Evolutionary conservation across 441 rosid genomes (phyloP).

Genomic region (Syzygium syzygioides): DNA sequence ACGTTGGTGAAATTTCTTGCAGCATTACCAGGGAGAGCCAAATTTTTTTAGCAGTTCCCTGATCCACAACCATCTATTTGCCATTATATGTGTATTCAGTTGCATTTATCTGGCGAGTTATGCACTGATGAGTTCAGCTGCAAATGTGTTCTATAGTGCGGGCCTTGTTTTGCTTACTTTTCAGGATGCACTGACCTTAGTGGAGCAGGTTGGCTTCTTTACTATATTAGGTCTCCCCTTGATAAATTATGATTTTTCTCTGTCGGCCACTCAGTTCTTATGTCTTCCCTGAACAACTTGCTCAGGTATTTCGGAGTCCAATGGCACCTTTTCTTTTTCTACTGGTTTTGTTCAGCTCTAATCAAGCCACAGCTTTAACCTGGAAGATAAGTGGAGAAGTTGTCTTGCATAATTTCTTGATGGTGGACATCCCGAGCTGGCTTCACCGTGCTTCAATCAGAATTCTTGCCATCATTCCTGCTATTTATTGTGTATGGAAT

Average conservation of each 20-base stretch:
- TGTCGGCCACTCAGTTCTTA: neutral
- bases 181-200: slow-evolving; percentile 80
- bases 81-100: slow-evolving; percentile 65
- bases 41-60: slow-evolving; percentile 48
- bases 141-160: slow-evolving; percentile 70
- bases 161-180: slow-evolving; percentile 80
- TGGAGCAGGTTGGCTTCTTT: slow-evolving; percentile 70
- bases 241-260: neutral
- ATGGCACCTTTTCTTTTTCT: slow-evolving; percentile 50
- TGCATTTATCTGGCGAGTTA: slow-evolving; percentile 68
- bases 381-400: slow-evolving; percentile 82
- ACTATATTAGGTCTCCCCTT: neutral
- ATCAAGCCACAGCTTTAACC: slow-evolving; percentile 67
- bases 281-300: neutral
- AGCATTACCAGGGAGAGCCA: slow-evolving; percentile 48
- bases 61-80: slow-evolving; percentile 67
- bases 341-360: slow-evolving; percentile 57
- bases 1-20: slow-evolving; percentile 20
- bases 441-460: slow-evolving; percentile 84
- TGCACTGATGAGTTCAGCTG: slow-evolving; percentile 79
- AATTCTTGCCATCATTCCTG: slow-evolving; percentile 74
- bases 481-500: slow-evolving; percentile 82
- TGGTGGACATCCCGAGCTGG: slow-evolving; percentile 84
- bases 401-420: slow-evolving; percentile 64
- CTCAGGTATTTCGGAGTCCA: slow-evolving; percentile 70